Evolutionary conservation across 331 rosid genomes (phyloP).

Genomic region (Cydonia oblonga): DNA sequence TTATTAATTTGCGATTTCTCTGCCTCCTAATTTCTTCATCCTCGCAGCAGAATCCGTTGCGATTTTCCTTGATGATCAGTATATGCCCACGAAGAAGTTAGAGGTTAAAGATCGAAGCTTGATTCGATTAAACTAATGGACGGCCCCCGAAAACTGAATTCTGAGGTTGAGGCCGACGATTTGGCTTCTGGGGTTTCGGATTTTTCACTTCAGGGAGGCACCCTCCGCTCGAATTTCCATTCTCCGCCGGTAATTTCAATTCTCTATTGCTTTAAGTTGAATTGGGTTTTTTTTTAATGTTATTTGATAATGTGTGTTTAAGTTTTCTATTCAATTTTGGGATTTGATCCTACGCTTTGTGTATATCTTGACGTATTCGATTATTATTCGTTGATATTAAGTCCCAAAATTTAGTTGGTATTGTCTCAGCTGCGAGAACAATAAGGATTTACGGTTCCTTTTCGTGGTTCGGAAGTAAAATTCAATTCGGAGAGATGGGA

Average conservation of each 20-base stretch:
- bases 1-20: neutral
- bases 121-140: slow-evolving; percentile 40
- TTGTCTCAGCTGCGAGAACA: neutral
- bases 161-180: slow-evolving; percentile 27
- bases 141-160: slow-evolving; percentile 11
- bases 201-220: slow-evolving; percentile 15
- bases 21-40: neutral
- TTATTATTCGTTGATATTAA: neutral
- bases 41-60: neutral
- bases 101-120: neutral
- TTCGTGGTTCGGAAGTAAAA: neutral
- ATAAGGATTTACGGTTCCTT: neutral
- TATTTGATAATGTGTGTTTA: neutral
- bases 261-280: neutral
- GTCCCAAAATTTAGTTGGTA: neutral
- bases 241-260: slow-evolving; percentile 41
- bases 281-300: neutral
- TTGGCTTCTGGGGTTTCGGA: slow-evolving; percentile 37
- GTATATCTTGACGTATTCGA: no score
- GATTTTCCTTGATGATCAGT: neutral
- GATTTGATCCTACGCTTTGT: neutral
- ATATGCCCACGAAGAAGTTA: neutral
- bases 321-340: neutral
- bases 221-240: slow-evolving; percentile 7
- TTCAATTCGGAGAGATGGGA: neutral